Evolutionary conservation across 306 rosid genomes (phyloP), one percentile per base, ranked within the genome.

Genomic region (Hippophae rhamnoides): DNA sequence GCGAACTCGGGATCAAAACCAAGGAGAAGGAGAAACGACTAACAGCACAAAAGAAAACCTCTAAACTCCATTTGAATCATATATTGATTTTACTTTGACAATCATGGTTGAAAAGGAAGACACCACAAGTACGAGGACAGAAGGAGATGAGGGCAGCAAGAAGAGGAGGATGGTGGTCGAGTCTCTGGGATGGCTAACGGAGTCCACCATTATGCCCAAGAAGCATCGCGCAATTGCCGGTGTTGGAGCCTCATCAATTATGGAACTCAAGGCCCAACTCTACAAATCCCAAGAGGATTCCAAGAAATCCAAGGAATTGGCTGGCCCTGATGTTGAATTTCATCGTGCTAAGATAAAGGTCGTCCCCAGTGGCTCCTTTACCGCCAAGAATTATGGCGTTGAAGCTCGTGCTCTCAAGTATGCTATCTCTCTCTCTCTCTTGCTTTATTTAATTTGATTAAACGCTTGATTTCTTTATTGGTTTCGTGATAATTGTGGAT

Each of bases 121-220:
- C 38, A 9, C 27, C 10, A n/a, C 25, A 11, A 51, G 18, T 6
- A 2, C 6, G 7, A 61, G 52, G 57, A 83, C 74, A 86, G 81
- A 70, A 25, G 89, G 69, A 6, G 84, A 70, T 41, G 92, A 74
- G 6, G 77, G 58, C 50, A 71, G 66, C 45, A 61, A 6, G 70
- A 85, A 78, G 81, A 75, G 69, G 79, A 78, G 83, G 72, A 62
- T 74, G 38, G 92, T 61, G 45, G 75, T 82, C 23, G 98, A 83
- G 67, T 90, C 98, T 9, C 83, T 90, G 13, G 98, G 98, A 85
- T 90, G 98, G 98, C 92, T 90, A 5, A 90, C 95, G 75, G 98
- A 90, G 58, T 87, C 98, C 5, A 54, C 98, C 51, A 90, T 90
- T 10, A 90, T 90, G 98, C 98, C 98, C 41, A 87, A 76, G 84